Percentiles rank a stretch among this genome's conserved stretches.
These are phyloP conservation scores for Graphiopsis chlorocephala DNA, from an alignment of 2,329 filamentous ascomycete genomes.

Conservation along the genomic window DNA sequence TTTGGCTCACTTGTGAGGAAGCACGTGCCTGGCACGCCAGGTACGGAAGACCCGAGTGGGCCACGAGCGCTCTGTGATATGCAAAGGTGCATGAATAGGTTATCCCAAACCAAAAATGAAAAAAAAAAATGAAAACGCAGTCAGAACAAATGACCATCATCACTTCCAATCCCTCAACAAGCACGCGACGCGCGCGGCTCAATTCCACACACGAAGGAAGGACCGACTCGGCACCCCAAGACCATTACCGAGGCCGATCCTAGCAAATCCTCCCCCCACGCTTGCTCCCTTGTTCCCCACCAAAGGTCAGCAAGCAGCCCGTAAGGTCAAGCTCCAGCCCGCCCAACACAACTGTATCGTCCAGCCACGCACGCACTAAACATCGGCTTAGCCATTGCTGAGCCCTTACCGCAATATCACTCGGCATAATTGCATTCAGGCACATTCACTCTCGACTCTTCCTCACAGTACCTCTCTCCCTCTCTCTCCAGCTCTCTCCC, in stretches of 20 bases:
- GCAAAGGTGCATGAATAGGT: background rate
- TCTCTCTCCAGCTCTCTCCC: background rate
- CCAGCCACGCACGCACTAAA: slow-evolving; percentile 1
- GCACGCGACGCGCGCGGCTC: background rate
- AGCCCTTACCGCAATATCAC: background rate
- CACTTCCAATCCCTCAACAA: too few relatives aligned
- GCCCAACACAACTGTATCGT: background rate
- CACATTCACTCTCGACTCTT: background rate
- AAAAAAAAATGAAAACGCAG: too few relatives aligned
- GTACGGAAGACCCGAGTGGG: background rate
- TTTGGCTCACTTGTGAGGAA: background rate
- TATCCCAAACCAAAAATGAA: too few relatives aligned
- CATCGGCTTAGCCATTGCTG: slow-evolving; percentile 7
- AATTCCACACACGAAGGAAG: background rate
- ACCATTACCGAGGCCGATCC: background rate
- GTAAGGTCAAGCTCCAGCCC: background rate
- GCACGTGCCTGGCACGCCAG: background rate
- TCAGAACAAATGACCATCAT: too few relatives aligned
- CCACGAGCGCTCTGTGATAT: background rate
- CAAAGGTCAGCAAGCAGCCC: background rate
- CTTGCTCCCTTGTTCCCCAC: background rate
- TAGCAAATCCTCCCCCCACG: slow-evolving; percentile 1
- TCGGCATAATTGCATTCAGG: background rate
- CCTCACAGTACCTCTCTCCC: background rate
- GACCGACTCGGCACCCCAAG: background rate